phyloP scores from a whole-genome alignment of 768 basidiomycete species.

The Mycena metata region DNA sequence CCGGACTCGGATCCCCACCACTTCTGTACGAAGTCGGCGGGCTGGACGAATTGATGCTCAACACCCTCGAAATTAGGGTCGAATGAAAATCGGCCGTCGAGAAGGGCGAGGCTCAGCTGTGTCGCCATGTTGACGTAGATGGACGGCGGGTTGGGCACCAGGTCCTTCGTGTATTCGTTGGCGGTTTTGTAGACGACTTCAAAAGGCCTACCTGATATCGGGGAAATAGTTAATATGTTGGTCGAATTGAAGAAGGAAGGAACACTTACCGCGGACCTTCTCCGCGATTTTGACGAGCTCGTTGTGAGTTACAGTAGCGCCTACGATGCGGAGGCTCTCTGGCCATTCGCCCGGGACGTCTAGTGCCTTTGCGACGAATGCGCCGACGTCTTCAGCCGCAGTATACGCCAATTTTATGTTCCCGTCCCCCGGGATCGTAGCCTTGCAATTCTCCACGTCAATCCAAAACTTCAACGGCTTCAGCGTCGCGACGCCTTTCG shows the following conservation, averaged over 20 bases:
- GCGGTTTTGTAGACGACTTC: too few species aligned
- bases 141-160: too few species aligned
- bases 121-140: too few species aligned
- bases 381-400: conserved; percentile 11
- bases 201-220: too few species aligned
- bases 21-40: too few species aligned
- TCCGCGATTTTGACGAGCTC: conserved; percentile 11
- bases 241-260: background rate
- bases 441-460: conserved; percentile 18
- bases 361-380: conserved; percentile 12
- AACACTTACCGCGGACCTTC: conserved; percentile 6
- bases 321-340: conserved; percentile 4
- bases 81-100: too few species aligned
- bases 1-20: too few species aligned
- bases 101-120: too few species aligned
- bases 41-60: too few species aligned
- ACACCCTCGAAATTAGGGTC: too few species aligned
- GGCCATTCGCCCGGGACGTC: conserved; percentile 3
- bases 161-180: too few species aligned
- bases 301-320: conserved; percentile 2
- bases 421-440: conserved; percentile 15
- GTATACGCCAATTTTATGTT: conserved; percentile 5
- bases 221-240: too few species aligned
- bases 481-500: background rate
- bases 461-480: conserved; percentile 23